These are phyloP conservation scores for Perkinsus olseni DNA, from an alignment of 169 alveolate species.

Conservation along the genomic window DNA sequence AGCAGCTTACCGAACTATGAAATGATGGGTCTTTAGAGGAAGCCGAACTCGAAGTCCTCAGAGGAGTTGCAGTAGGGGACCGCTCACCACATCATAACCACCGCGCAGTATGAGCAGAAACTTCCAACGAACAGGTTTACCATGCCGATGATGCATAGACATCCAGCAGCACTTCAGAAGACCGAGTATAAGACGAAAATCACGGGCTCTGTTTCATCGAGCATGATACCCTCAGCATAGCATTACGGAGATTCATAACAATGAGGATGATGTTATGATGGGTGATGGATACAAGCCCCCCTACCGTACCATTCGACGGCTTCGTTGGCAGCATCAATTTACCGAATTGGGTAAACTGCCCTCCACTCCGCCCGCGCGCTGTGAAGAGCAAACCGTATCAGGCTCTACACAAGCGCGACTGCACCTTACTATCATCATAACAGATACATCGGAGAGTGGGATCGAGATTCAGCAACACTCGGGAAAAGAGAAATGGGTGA, in stretches of 20 bases:
- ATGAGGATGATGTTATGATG: not conserved
- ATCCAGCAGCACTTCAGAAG: too few species aligned
- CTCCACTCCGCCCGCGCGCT: too few species aligned
- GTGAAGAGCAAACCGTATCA: too few species aligned
- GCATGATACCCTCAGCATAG: not conserved
- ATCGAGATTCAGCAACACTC: not conserved
- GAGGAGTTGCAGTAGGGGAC: not conserved
- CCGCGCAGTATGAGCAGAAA: not conserved
- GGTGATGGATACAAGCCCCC: too few species aligned
- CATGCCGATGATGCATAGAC: not conserved
- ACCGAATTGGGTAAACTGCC: too few species aligned
- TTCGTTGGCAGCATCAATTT: too few species aligned
- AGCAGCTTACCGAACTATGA: not conserved
- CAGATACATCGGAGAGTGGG: not conserved
- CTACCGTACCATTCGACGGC: too few species aligned
- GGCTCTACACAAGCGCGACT: too few species aligned
- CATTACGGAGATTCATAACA: not conserved
- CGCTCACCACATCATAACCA: not conserved
- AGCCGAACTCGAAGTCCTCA: not conserved
- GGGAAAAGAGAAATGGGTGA: not conserved
- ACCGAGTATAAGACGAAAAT: not conserved
- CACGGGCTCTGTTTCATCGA: not conserved
- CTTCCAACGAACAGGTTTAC: not conserved
- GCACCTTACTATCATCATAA: not conserved
- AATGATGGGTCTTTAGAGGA: not conserved